Percentiles rank a stretch among this genome's conserved stretches.
Conservation (phyloP, 176 grass and related monocot species). For the Sorghum bicolor region Sorghum_bicolor_NCBIv3 NC_012871.2:70592001-70592500, state of each 20-base stretch:
- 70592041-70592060: constrained; percentile 37
- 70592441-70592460: constrained; percentile 55
- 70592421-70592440: constrained; percentile 61
- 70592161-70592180: constrained; percentile 30
- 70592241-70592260: constrained; percentile 57
- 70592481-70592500: constrained; percentile 62
- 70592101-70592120: not conserved
- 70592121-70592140: not conserved
- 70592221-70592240: constrained; percentile 92
- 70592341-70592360: not conserved
- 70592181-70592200: constrained; percentile 86
- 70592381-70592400: constrained; percentile 29
- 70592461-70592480: constrained; percentile 66
- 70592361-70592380: not conserved
- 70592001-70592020: not conserved
- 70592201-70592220: constrained; percentile 62
- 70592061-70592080: constrained; percentile 37
- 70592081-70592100: constrained; percentile 29
- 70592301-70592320: not conserved
- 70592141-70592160: not conserved
- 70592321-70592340: not conserved
- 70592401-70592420: constrained; percentile 73
- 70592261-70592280: constrained; percentile 75
- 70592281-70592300: not conserved
- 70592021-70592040: constrained; percentile 4